phyloP scores from a whole-genome alignment of 495 filamentous ascomycete species.

The Neurospora africana region DNA sequence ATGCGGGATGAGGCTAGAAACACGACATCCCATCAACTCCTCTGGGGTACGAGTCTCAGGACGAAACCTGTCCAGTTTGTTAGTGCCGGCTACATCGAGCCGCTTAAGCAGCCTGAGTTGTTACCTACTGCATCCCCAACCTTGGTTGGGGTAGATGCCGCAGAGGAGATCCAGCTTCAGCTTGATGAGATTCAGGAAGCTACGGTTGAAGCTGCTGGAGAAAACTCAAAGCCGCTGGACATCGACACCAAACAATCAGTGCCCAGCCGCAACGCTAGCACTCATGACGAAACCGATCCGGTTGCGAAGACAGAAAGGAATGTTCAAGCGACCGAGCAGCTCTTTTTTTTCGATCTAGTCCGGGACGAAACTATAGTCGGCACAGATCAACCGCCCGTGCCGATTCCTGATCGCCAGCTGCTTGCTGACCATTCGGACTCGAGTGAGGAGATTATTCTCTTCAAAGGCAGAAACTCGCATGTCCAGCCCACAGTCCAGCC shows the following conservation, averaged over 20 bases:
- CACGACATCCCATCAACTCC: slow-evolving; percentile 49
- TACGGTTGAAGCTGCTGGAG: neutral
- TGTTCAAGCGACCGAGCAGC: neutral
- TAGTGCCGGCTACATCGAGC: slow-evolving; percentile 53
- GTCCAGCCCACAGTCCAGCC: slow-evolving; percentile 3
- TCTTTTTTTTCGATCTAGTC: slow-evolving; percentile 19
- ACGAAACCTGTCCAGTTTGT: slow-evolving; percentile 59
- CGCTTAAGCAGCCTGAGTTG: slow-evolving; percentile 23
- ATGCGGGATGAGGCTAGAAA: slow-evolving; percentile 70
- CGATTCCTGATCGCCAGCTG: slow-evolving; percentile 17
- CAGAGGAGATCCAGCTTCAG: neutral
- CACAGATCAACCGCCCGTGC: neutral
- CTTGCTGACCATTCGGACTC: slow-evolving; percentile 40
- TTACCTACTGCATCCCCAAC: neutral
- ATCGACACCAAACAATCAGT: neutral
- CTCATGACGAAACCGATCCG: neutral
- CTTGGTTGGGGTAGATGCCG: neutral
- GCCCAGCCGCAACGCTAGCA: neutral
- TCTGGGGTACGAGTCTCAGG: slow-evolving; percentile 32
- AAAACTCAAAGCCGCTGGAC: neutral
- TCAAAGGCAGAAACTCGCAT: slow-evolving; percentile 39
- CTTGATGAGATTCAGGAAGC: neutral
- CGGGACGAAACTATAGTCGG: slow-evolving; percentile 10
- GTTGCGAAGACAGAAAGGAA: neutral
- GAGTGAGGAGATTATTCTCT: slow-evolving; percentile 58